Evolutionary conservation across 2,329 filamentous ascomycete species (phyloP).

Genomic region (Corinectria fuckeliana): DNA sequence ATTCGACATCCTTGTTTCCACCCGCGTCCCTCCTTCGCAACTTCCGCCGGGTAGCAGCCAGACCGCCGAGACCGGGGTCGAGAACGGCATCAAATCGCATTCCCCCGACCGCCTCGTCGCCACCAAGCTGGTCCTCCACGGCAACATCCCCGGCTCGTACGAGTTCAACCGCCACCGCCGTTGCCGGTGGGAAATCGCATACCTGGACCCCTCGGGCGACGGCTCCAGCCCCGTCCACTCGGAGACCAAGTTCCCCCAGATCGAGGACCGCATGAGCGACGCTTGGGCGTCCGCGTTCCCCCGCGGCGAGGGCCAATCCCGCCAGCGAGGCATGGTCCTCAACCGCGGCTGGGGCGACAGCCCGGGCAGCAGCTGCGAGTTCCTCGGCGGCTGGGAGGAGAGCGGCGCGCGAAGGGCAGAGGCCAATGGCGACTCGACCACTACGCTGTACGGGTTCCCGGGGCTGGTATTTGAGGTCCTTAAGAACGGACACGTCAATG

Average conservation of each 20-base stretch:
- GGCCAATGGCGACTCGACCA: slow-evolving; percentile 66
- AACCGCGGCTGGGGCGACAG: slow-evolving; percentile 93
- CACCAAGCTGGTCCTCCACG: slow-evolving; percentile 91
- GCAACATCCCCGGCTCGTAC: slow-evolving; percentile 94
- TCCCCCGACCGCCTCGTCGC: slow-evolving; percentile 75
- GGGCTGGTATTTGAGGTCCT: slow-evolving; percentile 95
- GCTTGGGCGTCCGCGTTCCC: slow-evolving; percentile 74
- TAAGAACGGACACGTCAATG: slow-evolving; percentile 89
- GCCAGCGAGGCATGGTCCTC: slow-evolving; percentile 80
- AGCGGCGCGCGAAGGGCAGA: slow-evolving; percentile 63
- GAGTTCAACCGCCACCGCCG: slow-evolving; percentile 94
- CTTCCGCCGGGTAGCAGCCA: slow-evolving; percentile 54
- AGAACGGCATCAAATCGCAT: slow-evolving; percentile 47
- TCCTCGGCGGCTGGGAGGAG: slow-evolving; percentile 87
- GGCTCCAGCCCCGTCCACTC: slow-evolving; percentile 64
- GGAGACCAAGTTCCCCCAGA: slow-evolving; percentile 77
- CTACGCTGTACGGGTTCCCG: slow-evolving; percentile 91
- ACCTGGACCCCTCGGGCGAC: slow-evolving; percentile 55
- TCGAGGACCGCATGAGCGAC: slow-evolving; percentile 71
- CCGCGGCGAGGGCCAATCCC: slow-evolving; percentile 56
- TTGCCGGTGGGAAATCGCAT: slow-evolving; percentile 81
- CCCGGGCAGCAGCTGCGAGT: slow-evolving; percentile 86
- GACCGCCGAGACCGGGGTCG: slow-evolving; percentile 30
- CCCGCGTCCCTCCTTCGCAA: slow-evolving; percentile 69
- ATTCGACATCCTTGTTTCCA: slow-evolving; percentile 91